Evolutionary conservation across 441 rosid genomes (phyloP).

Genomic region (Manihot esculenta): DNA sequence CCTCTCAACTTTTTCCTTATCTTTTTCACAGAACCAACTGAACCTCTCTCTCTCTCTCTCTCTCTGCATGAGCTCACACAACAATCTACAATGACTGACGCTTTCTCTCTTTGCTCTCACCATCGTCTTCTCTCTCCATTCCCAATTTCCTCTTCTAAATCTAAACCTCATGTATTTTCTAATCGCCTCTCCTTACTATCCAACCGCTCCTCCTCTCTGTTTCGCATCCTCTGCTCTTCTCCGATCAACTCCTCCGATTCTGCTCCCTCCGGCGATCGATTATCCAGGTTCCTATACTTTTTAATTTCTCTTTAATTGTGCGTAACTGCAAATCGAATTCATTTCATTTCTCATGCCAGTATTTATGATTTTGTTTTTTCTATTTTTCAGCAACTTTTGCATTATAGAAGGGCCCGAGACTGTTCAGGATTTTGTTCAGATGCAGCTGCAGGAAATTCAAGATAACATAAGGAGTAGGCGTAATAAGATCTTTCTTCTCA

Average conservation of each 20-base stretch:
- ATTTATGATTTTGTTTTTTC: not conserved
- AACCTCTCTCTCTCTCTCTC: no score
- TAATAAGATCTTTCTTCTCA: conserved; percentile 87
- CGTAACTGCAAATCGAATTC: no score
- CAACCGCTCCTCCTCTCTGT: conserved; percentile 16
- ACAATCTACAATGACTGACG: conserved; percentile 25
- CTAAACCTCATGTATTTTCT: conserved; percentile 17
- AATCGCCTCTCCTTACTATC: conserved; percentile 20
- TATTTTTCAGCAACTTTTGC: conserved; percentile 66
- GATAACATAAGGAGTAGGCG: conserved; percentile 87
- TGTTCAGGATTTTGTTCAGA: conserved; percentile 75
- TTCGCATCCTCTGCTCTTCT: conserved; percentile 35
- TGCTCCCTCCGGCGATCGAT: conserved; percentile 42
- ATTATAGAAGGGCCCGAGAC: conserved; percentile 95
- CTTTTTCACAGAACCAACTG: no score
- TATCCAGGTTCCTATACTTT: conserved; percentile 39
- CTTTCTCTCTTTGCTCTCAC: conserved; percentile 29
- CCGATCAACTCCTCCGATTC: conserved; percentile 36
- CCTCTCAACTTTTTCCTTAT: no score
- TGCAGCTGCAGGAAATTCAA: conserved; percentile 82
- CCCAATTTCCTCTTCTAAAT: conserved; percentile 5
- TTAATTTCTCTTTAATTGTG: not conserved
- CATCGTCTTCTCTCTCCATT: conserved; percentile 17
- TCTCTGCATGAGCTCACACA: no score
- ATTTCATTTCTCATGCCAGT: not conserved